A percentile compares a stretch with the other conserved stretches of the same genome.
These are phyloP conservation scores for Podospora pseudopauciseta DNA, from an alignment of 495 filamentous ascomycete species.

Conservation along the genomic window DNA sequence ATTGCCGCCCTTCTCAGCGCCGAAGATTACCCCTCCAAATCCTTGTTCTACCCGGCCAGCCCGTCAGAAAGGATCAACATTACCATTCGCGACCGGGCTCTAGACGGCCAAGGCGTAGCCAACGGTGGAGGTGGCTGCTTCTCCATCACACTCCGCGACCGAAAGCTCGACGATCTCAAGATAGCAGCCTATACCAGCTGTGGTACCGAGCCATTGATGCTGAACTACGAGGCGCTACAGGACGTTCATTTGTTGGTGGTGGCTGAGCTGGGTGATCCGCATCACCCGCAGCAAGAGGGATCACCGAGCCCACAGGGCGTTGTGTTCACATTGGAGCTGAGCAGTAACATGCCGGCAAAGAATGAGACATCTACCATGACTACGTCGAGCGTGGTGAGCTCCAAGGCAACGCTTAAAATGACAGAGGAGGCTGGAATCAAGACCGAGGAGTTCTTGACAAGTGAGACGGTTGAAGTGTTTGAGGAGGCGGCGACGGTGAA, in stretches of 20 bases:
- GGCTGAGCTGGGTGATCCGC: slow-evolving; percentile 11
- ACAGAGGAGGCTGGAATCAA: neutral
- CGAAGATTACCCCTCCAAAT: slow-evolving; percentile 5
- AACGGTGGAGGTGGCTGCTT: slow-evolving; percentile 10
- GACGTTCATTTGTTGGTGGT: slow-evolving; percentile 9
- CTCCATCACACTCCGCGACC: slow-evolving; percentile 9
- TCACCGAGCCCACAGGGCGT: neutral
- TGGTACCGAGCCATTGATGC: slow-evolving; percentile 14
- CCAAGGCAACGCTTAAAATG: neutral
- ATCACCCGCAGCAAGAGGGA: neutral
- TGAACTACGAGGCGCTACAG: slow-evolving; percentile 8
- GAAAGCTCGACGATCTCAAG: neutral
- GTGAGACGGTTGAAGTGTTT: slow-evolving; percentile 10
- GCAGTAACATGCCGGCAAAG: slow-evolving; percentile 14
- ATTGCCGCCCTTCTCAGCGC: slow-evolving; percentile 17
- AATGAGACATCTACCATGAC: slow-evolving; percentile 7
- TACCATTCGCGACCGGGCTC: slow-evolving; percentile 15
- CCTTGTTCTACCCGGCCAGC: slow-evolving; percentile 16
- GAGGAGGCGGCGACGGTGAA: neutral
- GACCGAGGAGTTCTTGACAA: slow-evolving; percentile 2
- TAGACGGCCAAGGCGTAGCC: slow-evolving; percentile 6
- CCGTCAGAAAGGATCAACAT: slow-evolving; percentile 18
- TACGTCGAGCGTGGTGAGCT: slow-evolving; percentile 5
- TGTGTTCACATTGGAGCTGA: slow-evolving; percentile 10
- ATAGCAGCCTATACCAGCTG: slow-evolving; percentile 6